phyloP scores from a whole-genome alignment of 345 rosid species.

The Lumnitzera littorea region DNA sequence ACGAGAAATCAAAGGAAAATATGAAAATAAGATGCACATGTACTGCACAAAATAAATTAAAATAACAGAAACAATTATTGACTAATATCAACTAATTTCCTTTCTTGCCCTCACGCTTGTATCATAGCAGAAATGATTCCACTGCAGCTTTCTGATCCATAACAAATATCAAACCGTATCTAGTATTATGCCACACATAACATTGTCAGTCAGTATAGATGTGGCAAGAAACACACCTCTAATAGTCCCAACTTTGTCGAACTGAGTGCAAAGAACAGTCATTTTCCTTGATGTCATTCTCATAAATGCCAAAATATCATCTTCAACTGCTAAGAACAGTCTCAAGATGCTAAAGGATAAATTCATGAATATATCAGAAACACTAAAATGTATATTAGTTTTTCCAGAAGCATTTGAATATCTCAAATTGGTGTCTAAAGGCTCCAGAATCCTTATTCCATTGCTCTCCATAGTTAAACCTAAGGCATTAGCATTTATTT shows the following conservation, averaged over 20 bases:
- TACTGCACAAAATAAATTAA: too few species aligned
- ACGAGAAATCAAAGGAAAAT: too few species aligned
- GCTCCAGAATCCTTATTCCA: slow-evolving; percentile 92
- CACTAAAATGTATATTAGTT: slow-evolving; percentile 63
- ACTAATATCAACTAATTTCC: too few species aligned
- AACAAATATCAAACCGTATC: too few species aligned
- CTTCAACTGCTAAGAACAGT: slow-evolving; percentile 88
- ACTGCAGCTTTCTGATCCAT: too few species aligned
- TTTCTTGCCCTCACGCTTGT: too few species aligned
- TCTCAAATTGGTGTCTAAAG: slow-evolving; percentile 70
- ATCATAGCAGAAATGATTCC: too few species aligned
- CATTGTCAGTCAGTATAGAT: too few species aligned
- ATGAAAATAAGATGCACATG: too few species aligned
- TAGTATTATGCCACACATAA: too few species aligned
- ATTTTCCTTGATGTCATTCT: slow-evolving; percentile 84
- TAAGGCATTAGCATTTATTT: slow-evolving; percentile 70
- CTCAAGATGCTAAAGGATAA: slow-evolving; percentile 91
- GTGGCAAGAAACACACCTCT: slow-evolving; percentile 40
- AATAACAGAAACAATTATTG: too few species aligned
- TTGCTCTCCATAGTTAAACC: slow-evolving; percentile 96
- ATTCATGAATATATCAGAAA: slow-evolving; percentile 89
- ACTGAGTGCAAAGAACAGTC: slow-evolving; percentile 77
- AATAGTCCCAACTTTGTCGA: slow-evolving; percentile 83
- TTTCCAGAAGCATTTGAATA: slow-evolving; percentile 90
- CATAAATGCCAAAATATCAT: slow-evolving; percentile 78